Conservation (phyloP, 129 eudicot genomes). For the Helianthus annuus region HanXRQr2.0-SUNRISE NC_035435.2:162046704-162047203, state of each 20-base stretch:
- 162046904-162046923: slow-evolving; percentile 72
- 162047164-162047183: neutral
- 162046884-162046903: slow-evolving; percentile 83
- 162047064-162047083: slow-evolving; percentile 80
- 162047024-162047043: slow-evolving; percentile 51
- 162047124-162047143: neutral
- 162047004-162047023: slow-evolving; percentile 50
- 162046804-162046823: neutral
- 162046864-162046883: slow-evolving; percentile 41
- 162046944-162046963: slow-evolving; percentile 61
- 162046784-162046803: no score
- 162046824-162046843: neutral
- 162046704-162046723: no score
- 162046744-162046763: no score
- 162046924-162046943: slow-evolving; percentile 66
- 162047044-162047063: slow-evolving; percentile 73
- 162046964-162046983: slow-evolving; percentile 87
- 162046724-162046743: no score
- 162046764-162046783: no score
- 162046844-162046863: neutral
- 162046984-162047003: slow-evolving; percentile 78
- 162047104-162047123: slow-evolving; percentile 58
- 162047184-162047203: slow-evolving; percentile 45
- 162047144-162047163: neutral
- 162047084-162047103: slow-evolving; percentile 67